These are phyloP conservation scores for Chrysanthemum lavandulifolium DNA, from an alignment of 129 eudicot species.

Conservation along the genomic window DNA sequence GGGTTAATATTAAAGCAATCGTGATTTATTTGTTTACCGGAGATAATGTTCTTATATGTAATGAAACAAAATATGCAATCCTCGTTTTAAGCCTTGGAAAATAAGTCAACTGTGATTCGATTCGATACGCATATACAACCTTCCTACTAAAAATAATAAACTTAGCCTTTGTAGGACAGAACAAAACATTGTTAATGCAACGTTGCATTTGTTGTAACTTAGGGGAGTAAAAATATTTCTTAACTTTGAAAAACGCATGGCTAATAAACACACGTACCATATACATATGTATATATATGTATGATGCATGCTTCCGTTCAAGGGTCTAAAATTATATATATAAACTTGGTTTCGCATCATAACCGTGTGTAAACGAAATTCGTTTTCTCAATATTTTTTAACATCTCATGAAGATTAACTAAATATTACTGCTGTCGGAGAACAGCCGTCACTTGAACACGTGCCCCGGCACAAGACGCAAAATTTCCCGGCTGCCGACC, in stretches of 20 bases:
- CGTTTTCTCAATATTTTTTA: not conserved
- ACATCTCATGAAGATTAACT: not conserved
- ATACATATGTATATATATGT: too few relatives aligned
- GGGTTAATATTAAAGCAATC: too few relatives aligned
- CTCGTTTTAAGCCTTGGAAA: not conserved
- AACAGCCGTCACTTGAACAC: slow-evolving; percentile 14
- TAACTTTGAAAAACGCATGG: too few relatives aligned
- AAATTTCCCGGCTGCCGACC: slow-evolving; percentile 24
- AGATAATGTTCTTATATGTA: not conserved
- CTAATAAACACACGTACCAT: too few relatives aligned
- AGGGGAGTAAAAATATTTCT: too few relatives aligned
- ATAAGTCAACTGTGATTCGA: not conserved
- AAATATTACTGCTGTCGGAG: slow-evolving; percentile 3
- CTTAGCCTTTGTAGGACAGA: too few relatives aligned
- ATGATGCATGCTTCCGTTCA: too few relatives aligned
- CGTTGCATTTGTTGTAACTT: too few relatives aligned
- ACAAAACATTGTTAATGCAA: too few relatives aligned
- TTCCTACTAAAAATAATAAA: not conserved
- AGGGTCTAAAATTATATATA: not conserved
- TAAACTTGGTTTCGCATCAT: not conserved
- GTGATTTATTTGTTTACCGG: too few relatives aligned
- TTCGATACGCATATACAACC: not conserved
- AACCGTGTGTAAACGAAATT: not conserved
- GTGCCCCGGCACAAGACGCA: slow-evolving; percentile 13
- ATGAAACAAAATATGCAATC: not conserved